Base-by-base conservation (phyloP, 768 basidiomycete species). In the Rhodotorula toruloides region DNA sequence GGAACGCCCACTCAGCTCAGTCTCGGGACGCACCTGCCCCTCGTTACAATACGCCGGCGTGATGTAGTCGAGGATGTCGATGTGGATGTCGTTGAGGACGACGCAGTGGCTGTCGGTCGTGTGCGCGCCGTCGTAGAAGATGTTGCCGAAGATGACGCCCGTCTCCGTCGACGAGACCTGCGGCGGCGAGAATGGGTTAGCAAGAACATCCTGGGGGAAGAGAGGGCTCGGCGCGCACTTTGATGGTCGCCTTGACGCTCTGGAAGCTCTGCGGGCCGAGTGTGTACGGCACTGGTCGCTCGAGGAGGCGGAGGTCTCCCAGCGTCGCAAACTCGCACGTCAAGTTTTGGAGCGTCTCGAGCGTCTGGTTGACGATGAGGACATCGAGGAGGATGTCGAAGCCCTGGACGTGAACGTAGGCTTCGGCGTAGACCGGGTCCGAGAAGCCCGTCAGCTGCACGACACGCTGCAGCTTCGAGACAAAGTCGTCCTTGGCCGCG, bases 21-120 rank as follows among this genome's bases (percentile, higher is more conserved):
- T 8, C 22, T n/a, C 17, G 31, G 7, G 40, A 76, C 80, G 29
- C 74, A 89, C 90, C 84, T 92, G 90, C 29, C 89, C 86, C 77
- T 99, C 94, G 47, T 87, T 94, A 78, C 93, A 96, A 75, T 89
- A 89, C 13, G 91, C 91, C 10, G 94, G 91, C 78, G 92, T 91
- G 80, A 96, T 94, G 80, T 92, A 96, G 76, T 92, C 90, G 88
- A 96, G 93, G 71, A 99, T 96, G 77, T 99, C 96, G 70, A 97
- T 89, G 77, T 97, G 94, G 56, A 96, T 91, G 79, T 98, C 93
- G 76, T 90, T 96, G 76, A 97, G 77, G 58, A 99, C 93, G 44
- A 98, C 93, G 75, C 88, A 91, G 59, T 71, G 72, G 29, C 57
- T 47, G 58, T 68, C 58, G 52, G 76, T 77, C 1, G 86, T 83